Percentiles rank a stretch among this genome's conserved stretches.
phyloP scores from a whole-genome alignment of 2,329 filamentous ascomycete genomes.

The Ascochyta rabiei region DNA sequence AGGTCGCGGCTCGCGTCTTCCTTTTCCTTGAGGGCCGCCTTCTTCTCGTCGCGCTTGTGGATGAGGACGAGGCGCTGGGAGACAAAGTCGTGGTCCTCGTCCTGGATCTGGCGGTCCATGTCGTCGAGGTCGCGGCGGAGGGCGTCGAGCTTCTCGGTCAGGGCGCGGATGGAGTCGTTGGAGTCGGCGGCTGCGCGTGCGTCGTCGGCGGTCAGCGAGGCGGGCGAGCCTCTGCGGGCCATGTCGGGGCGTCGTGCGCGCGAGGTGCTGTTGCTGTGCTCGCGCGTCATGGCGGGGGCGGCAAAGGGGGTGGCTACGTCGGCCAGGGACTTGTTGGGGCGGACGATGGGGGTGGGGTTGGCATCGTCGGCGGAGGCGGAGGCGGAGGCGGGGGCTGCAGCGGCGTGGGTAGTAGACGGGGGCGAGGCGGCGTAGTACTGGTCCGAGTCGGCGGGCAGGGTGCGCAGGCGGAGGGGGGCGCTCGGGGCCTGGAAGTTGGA shows the following conservation, averaged over 20 bases:
- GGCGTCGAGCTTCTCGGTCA: slow-evolving; percentile 80
- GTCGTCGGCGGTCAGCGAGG: slow-evolving; percentile 56
- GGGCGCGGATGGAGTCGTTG: slow-evolving; percentile 64
- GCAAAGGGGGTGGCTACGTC: slow-evolving; percentile 69
- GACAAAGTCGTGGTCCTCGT: slow-evolving; percentile 61
- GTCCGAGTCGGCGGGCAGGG: slow-evolving; percentile 55
- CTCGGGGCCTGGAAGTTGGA: slow-evolving; percentile 94
- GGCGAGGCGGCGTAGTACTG: slow-evolving; percentile 59
- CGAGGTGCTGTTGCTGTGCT: slow-evolving; percentile 63
- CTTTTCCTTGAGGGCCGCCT: slow-evolving; percentile 80
- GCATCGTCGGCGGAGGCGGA: slow-evolving; percentile 51
- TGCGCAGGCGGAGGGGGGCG: slow-evolving; percentile 81
- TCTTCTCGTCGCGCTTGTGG: slow-evolving; percentile 79
- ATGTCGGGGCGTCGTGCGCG: slow-evolving; percentile 68
- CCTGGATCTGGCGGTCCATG: slow-evolving; percentile 70
- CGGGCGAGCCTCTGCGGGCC: slow-evolving; percentile 78
- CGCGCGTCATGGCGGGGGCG: slow-evolving; percentile 67
- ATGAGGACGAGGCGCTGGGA: slow-evolving; percentile 60
- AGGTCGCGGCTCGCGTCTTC: slow-evolving; percentile 87
- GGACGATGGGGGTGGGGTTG: slow-evolving; percentile 60
- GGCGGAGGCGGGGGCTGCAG: slow-evolving; percentile 34
- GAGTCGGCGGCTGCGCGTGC: slow-evolving; percentile 45
- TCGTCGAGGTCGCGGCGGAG: slow-evolving; percentile 86
- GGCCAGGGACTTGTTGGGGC: slow-evolving; percentile 58
- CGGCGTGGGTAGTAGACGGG: slow-evolving; percentile 52